Evolutionary conservation across 2,329 filamentous ascomycete species (phyloP).

Genomic region (Cercospora nicotianae): DNA sequence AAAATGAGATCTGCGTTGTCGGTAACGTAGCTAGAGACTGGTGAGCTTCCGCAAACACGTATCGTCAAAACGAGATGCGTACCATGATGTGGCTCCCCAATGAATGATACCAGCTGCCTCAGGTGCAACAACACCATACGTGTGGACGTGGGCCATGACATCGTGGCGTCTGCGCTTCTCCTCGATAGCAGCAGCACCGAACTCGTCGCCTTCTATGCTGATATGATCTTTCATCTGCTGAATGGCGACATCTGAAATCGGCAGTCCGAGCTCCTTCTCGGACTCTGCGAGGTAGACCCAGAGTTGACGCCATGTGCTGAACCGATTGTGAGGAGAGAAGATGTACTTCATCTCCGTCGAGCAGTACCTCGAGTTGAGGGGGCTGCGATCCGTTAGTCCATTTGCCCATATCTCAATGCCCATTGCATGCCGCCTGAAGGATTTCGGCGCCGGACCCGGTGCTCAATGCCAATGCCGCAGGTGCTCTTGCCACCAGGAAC

Average conservation of each 20-base stretch:
- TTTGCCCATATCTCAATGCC: not conserved
- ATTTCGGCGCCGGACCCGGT: not conserved
- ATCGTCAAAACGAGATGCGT: not conserved
- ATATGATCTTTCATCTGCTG: conserved; percentile 49
- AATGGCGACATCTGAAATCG: conserved; percentile 66
- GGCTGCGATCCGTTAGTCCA: conserved; percentile 47
- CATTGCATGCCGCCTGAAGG: not conserved
- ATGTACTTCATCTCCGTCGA: conserved; percentile 73
- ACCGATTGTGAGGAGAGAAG: conserved; percentile 74
- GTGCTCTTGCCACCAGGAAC: not conserved
- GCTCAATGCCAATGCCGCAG: not conserved
- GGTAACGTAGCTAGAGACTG: conserved; percentile 55
- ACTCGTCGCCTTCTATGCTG: conserved; percentile 50
- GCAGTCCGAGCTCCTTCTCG: conserved; percentile 76
- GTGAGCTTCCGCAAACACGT: not conserved
- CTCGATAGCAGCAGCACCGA: conserved; percentile 49
- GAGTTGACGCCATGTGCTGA: conserved; percentile 77
- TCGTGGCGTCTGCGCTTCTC: conserved; percentile 49
- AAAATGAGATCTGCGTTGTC: conserved; percentile 80
- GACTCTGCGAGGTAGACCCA: conserved; percentile 83
- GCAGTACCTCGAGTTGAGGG: conserved; percentile 71
- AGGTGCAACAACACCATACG: conserved; percentile 71
- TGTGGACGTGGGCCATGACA: conserved; percentile 58
- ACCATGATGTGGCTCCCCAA: conserved; percentile 63
- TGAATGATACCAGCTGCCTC: conserved; percentile 83